Base-by-base conservation (phyloP, 495 filamentous ascomycete genomes). In the Cercophora scortea region DNA sequence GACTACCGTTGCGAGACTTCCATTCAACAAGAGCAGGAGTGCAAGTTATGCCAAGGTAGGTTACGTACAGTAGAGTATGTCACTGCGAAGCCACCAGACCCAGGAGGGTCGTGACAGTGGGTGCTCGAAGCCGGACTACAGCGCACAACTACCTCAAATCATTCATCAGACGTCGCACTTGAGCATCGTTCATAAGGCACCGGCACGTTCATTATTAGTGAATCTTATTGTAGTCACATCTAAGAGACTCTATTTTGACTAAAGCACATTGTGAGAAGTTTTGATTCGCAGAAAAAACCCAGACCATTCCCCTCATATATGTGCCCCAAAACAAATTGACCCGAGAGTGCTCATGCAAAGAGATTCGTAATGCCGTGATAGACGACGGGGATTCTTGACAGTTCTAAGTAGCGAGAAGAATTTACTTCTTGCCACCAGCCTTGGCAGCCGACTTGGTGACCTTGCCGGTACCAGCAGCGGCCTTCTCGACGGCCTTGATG, bases 391-490 rank as follows among this genome's bases (percentile, higher is more conserved):
- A 46, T 33, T 51, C 51, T 47, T 56, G 45, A 12, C 32, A 19
- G 25, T 49, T 60, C 59, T 44, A 51, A 33, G 38, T 18, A 45
- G 42, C 25, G 50, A 56, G 54, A 59, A 52, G 47, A 32, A 59
- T 60, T 76, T 78, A 78, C 67, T 78, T 78, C 74, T 78, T 78
- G 69, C 51, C 58, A 56, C 49, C 58, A 56, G 78, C 68, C 86
- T 95, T 95, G 69, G 76, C 79, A 61, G 93, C 90, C 62, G 79
- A 79, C 79, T 90, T 90, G 69, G 80, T 81, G 58, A 77, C 68
- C 71, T 76, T 78, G 63, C 70, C 73, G 53, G 56, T 32, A 54
- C 63, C 64, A 52, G 57, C 52, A 50, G 47, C 62, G 56, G 67
- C 57, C 71, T 78, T 78, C 61, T 76, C 74, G 50, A 79, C 78